Base-by-base conservation (phyloP, 768 basidiomycete genomes). In the Mycena sanguinolenta region DNA sequence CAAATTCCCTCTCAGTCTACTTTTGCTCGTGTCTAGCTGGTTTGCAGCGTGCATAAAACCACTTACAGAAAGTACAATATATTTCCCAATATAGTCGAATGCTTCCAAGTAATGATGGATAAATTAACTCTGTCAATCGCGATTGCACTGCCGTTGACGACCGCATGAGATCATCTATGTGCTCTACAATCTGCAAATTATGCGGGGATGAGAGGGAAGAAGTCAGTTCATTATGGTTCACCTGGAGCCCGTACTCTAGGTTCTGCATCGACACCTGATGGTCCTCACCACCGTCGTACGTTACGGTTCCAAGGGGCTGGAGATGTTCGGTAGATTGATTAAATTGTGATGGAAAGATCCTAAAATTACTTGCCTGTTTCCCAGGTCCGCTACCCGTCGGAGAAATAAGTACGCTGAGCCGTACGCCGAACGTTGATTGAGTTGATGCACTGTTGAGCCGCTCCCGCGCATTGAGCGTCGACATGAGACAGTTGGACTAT, bases 401-500 rank as follows among this genome's bases (percentile, higher is more conserved):
- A 73, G 79, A 30, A 73, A 62, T 54, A 0, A 68, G 44, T n/a
- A 63, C 72, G 17, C 74, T 72, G 5, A 77, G 68, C 21, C 74
- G 74, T 21, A 74, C 72, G 55, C 77, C 79, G 75, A 36, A 76
- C 72, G 62, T 67, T 74, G 60, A 69, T 75, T 50, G 39, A 14
- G 46, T 39, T 3, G 76, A 73, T 39, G 76, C 70, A 13, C 76
- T 77, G 34, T 82, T 81, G 34, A 84, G 60, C 4, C 75, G 58
- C 19, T 82, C 77, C 12, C 87, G 82, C 25, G 86, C 83, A 67
- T 88, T 87, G 34, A 88, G 79, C 1, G 86, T 84, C 0, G 85
- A 86, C 36, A 88, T 71, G 2, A 87, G 77, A 64, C 85, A 86
- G 66, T 87, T 88, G 12, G 84, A 59, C 71, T 88, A 88, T 9